These are phyloP conservation scores for Paramecium pentaurelia DNA, from an alignment of 73 alveolate species.

Conservation along the genomic window DNA sequence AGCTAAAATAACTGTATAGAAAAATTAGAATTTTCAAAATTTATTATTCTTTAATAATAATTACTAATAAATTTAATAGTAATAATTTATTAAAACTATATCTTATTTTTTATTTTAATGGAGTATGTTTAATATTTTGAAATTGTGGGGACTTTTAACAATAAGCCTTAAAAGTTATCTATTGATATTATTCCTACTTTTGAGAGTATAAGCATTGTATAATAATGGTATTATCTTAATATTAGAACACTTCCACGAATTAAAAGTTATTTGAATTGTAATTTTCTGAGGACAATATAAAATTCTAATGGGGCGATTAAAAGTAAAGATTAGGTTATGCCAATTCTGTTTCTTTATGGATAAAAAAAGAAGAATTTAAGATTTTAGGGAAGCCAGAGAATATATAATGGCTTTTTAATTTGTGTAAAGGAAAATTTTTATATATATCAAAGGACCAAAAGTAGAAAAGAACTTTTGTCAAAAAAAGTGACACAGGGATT, in stretches of 20 bases:
- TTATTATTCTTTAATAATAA: background rate
- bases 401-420: background rate
- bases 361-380: background rate
- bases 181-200: background rate
- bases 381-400: background rate
- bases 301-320: background rate
- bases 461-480: background rate
- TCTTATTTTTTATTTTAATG: background rate
- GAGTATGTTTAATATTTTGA: background rate
- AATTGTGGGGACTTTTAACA: background rate
- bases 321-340: background rate
- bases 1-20: background rate
- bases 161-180: background rate
- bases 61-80: background rate
- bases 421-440: background rate
- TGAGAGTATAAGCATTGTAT: background rate
- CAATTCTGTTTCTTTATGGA: background rate
- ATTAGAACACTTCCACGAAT: background rate
- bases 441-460: background rate
- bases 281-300: background rate
- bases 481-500: background rate
- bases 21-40: background rate
- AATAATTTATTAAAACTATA: background rate
- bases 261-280: background rate
- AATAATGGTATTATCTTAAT: background rate